phyloP scores from a whole-genome alignment of 1,139 yeast genomes.

The Debaryomyces fabryi region DNA sequence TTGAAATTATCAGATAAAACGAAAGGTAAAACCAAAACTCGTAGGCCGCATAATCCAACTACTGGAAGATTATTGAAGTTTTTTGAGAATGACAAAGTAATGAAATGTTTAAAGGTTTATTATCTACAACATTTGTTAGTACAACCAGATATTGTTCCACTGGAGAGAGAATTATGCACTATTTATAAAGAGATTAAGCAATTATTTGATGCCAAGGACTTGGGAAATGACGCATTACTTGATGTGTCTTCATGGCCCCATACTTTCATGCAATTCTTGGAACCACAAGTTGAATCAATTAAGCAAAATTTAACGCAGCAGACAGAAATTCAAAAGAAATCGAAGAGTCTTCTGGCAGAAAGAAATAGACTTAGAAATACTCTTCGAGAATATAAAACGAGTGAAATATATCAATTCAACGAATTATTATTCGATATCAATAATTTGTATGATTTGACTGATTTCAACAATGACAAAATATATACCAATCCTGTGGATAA shows the following conservation, averaged over 20 bases:
- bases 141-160: conserved; percentile 11
- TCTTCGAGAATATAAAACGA: conserved; percentile 15
- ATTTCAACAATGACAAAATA: conserved; percentile 9
- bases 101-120: conserved; percentile 16
- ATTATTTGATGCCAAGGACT: conserved; percentile 5
- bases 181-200: conserved; percentile 15
- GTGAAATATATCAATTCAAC: conserved; percentile 22
- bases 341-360: conserved; percentile 18
- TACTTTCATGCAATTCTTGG: conserved; percentile 11
- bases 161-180: conserved; percentile 15
- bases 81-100: conserved; percentile 11
- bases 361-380: conserved; percentile 16
- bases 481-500: conserved; percentile 7
- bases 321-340: conserved; percentile 11
- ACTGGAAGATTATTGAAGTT: conserved; percentile 11
- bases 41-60: conserved; percentile 11
- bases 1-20: conserved; percentile 9
- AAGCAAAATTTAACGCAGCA: conserved; percentile 14
- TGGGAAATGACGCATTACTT: not conserved
- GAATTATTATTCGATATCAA: conserved; percentile 23
- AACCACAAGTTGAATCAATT: conserved; percentile 13
- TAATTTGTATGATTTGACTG: conserved; percentile 14
- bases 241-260: conserved; percentile 15
- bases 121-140: conserved; percentile 14
- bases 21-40: conserved; percentile 14